Conservation (phyloP, 805 yeast genomes). For the Saturnispora sanitii region DNA sequence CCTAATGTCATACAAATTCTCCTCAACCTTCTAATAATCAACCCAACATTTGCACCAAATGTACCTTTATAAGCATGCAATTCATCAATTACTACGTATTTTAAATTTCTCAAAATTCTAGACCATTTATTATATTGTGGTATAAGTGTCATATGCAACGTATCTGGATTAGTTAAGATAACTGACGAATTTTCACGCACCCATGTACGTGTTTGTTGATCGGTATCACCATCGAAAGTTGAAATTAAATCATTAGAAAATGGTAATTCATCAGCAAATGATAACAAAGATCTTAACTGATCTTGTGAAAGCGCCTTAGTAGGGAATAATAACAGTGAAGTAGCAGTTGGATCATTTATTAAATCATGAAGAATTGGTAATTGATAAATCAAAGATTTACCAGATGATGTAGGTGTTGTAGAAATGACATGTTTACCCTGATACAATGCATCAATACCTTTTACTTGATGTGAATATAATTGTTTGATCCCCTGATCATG, state of each 20-base stretch:
- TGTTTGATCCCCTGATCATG: conserved; percentile 35
- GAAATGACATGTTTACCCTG: conserved; percentile 64
- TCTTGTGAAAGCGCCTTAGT: conserved; percentile 98
- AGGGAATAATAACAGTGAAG: conserved; percentile 86
- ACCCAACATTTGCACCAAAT: conserved; percentile 88
- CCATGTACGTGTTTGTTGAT: conserved; percentile 37
- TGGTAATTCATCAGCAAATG: conserved; percentile 9
- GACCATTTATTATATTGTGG: conserved; percentile 75
- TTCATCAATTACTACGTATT: conserved; percentile 73
- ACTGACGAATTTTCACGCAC: conserved; percentile 62
- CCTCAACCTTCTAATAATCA: conserved; percentile 69
- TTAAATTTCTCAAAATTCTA: conserved; percentile 53
- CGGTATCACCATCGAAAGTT: conserved; percentile 94
- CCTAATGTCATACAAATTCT: conserved; percentile 50
- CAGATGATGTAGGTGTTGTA: conserved; percentile 94
- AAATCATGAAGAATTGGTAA: conserved; percentile 59
- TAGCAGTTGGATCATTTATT: conserved; percentile 34
- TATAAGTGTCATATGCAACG: conserved; percentile 73
- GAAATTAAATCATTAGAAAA: conserved; percentile 8
- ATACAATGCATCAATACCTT: conserved; percentile 52
- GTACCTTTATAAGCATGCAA: conserved; percentile 82
- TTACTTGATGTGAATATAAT: conserved; percentile 75
- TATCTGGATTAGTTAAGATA: conserved; percentile 92
- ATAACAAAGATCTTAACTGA: conserved; percentile 72
- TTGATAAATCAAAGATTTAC: conserved; percentile 89